Base-by-base conservation (phyloP, 148 eudicot genomes). In the Fagopyrum esculentum region DNA sequence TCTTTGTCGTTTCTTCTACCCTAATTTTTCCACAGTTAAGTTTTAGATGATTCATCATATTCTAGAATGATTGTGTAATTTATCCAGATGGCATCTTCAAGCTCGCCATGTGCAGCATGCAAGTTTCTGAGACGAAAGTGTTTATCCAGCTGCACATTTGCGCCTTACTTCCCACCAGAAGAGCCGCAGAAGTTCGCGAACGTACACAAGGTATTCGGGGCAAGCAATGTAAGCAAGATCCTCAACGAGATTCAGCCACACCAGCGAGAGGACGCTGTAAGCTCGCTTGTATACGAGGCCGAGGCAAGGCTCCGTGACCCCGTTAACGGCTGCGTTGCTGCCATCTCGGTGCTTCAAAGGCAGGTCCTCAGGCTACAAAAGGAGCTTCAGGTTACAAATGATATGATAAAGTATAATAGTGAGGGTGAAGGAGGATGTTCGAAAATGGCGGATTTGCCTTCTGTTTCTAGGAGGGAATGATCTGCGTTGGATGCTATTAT, bases 191-290 rank as follows among this genome's bases (percentile, higher is more conserved):
- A 88, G 47, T 92, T 92, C 71, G 91, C 91, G 45, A 92, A 90
- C 59, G 97, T 92, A 4, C 97, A 92, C 90, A 92, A 92, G 55
- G 85, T 92, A 78, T 92, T 90, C 78, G 97, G 97, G 0, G 97
- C 97, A 0, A 92, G 95, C 83, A 89, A 92, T 55, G 97, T 92
- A 1, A 81, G 89, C 0, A 92, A 92, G 82, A 89, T 89, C 69
- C 89, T 92, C 60, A 87, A 88, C 78, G 97, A 92, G 19, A 87
- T 92, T 74, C 88, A 74, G 48, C 92, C 95, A 13, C 89, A 92
- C 63, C 94, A 92, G 49, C 74, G 97, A 95, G 88, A 90, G 43
- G 95, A 90, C 61, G 94, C 97, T 0, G 97, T 90, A 26, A 87
- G 85, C 75, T 92, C 97, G 50, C 79, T 92, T 1, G 95, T 92